A percentile compares a stretch with the other conserved stretches of the same genome.
Evolutionary conservation across 176 grass and related monocot genomes (phyloP).

Genomic region (Cocos nucifera): DNA sequence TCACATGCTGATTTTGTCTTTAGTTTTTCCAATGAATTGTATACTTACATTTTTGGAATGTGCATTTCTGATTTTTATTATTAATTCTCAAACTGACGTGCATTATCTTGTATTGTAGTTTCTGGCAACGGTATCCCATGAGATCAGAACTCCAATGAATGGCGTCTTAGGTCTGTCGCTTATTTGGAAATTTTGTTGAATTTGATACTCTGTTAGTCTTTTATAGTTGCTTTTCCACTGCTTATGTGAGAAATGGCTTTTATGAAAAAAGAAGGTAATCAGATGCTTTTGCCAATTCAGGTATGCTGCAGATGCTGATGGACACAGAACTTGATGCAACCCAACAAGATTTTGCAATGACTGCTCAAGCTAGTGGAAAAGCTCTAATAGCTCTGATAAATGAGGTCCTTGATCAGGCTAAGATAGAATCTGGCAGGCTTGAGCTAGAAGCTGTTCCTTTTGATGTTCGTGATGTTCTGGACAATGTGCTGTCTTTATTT

Average conservation of each 20-base stretch:
- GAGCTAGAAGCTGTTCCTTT: constrained; percentile 67
- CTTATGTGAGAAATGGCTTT: neutral
- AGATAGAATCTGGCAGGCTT: constrained; percentile 76
- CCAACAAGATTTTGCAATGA: constrained; percentile 70
- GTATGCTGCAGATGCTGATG: constrained; percentile 85
- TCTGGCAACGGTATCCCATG: constrained; percentile 84
- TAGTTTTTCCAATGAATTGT: too few species aligned
- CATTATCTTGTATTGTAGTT: constrained; percentile 51
- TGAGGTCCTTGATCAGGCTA: constrained; percentile 83
- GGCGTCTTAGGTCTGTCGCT: constrained; percentile 63
- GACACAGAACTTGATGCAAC: constrained; percentile 80
- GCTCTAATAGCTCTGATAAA: constrained; percentile 70
- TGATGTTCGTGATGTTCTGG: constrained; percentile 66
- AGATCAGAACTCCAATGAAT: constrained; percentile 89
- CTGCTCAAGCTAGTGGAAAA: constrained; percentile 68
- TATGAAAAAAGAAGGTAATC: neutral
- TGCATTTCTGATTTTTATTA: neutral
- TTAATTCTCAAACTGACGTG: constrained; percentile 17
- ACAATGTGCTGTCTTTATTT: constrained; percentile 70
- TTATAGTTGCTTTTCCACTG: constrained; percentile 5
- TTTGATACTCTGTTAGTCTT: neutral
- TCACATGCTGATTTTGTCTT: too few species aligned
- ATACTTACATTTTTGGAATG: neutral
- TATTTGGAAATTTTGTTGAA: constrained; percentile 7
- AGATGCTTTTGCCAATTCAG: constrained; percentile 24